These are phyloP conservation scores for Knufia petricola DNA, from an alignment of 2,329 filamentous ascomycete species.

Conservation along the genomic window DNA sequence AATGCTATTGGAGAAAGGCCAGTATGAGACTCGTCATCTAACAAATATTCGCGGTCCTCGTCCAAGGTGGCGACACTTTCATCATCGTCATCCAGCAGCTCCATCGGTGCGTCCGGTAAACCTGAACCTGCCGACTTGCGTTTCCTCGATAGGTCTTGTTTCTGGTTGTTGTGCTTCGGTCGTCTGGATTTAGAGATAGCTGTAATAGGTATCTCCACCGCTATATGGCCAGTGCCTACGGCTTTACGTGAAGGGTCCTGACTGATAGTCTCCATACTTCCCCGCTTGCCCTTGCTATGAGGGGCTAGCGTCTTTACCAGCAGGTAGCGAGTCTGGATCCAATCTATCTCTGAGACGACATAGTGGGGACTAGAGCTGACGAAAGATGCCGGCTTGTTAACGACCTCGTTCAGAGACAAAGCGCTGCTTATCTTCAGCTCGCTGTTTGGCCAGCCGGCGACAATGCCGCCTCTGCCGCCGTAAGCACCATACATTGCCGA, in stretches of 20 bases:
- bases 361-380: conserved; percentile 48
- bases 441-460: conserved; percentile 55
- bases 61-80: conserved; percentile 40
- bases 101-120: conserved; percentile 3
- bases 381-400: conserved; percentile 62
- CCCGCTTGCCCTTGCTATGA: conserved; percentile 1
- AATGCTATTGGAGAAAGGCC: conserved; percentile 2
- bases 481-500: conserved; percentile 14
- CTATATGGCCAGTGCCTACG: conserved; percentile 27
- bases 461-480: conserved; percentile 1
- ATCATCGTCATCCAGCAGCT: conserved; percentile 29
- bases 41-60: conserved; percentile 38
- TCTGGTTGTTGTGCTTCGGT: conserved; percentile 19
- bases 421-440: conserved; percentile 49
- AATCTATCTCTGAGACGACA: conserved; percentile 66
- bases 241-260: conserved; percentile 24
- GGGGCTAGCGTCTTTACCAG: conserved; percentile 44
- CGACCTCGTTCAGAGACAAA: conserved; percentile 73
- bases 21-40: conserved; percentile 17
- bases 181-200: conserved; percentile 40
- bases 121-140: conserved; percentile 17
- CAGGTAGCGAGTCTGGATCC: conserved; percentile 84
- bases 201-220: conserved; percentile 44
- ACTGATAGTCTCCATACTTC: conserved; percentile 8
- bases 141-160: conserved; percentile 17